Percentiles rank a stretch among this genome's conserved stretches.
These are phyloP conservation scores for Neofusicoccum parvum DNA, from an alignment of 2,329 filamentous ascomycete genomes.

Conservation along the genomic window DNA sequence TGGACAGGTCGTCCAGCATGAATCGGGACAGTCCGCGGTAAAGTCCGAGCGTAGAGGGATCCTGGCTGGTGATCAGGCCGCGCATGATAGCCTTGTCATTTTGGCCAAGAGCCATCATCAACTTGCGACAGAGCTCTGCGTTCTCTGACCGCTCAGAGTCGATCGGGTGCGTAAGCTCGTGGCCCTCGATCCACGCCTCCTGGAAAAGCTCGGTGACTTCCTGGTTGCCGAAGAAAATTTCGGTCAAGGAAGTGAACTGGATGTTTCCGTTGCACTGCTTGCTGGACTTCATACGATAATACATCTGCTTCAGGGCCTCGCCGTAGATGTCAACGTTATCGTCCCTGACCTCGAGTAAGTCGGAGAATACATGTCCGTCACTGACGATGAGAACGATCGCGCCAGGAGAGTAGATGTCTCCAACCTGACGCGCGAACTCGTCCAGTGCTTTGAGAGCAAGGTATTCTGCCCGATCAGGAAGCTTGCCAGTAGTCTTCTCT, in stretches of 20 bases:
- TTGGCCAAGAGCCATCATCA: slow-evolving; percentile 32
- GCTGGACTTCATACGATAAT: slow-evolving; percentile 31
- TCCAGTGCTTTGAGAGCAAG: slow-evolving; percentile 45
- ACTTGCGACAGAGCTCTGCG: slow-evolving; percentile 34
- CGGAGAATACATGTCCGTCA: slow-evolving; percentile 45
- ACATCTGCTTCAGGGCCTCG: slow-evolving; percentile 42
- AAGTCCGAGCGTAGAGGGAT: slow-evolving; percentile 33
- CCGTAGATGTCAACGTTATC: slow-evolving; percentile 49
- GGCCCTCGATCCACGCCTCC: slow-evolving; percentile 26
- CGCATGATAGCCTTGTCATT: slow-evolving; percentile 32
- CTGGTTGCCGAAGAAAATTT: slow-evolving; percentile 29
- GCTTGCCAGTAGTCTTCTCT: slow-evolving; percentile 56
- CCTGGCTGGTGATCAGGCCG: slow-evolving; percentile 32
- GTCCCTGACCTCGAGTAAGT: slow-evolving; percentile 47
- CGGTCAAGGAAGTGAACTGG: slow-evolving; percentile 33
- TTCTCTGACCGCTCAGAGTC: slow-evolving; percentile 33
- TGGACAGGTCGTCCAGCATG: slow-evolving; percentile 40
- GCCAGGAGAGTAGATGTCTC: slow-evolving; percentile 42
- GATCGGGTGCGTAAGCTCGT: slow-evolving; percentile 33
- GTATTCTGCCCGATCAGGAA: slow-evolving; percentile 49
- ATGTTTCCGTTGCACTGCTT: slow-evolving; percentile 30
- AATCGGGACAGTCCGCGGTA: slow-evolving; percentile 42
- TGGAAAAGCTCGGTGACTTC: slow-evolving; percentile 27
- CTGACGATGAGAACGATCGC: slow-evolving; percentile 47
- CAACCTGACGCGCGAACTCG: slow-evolving; percentile 43